Percentiles rank a stretch among this genome's conserved stretches.
phyloP scores from a whole-genome alignment of 371 early-diverging fungal genomes.

The Mucor indicus region DNA sequence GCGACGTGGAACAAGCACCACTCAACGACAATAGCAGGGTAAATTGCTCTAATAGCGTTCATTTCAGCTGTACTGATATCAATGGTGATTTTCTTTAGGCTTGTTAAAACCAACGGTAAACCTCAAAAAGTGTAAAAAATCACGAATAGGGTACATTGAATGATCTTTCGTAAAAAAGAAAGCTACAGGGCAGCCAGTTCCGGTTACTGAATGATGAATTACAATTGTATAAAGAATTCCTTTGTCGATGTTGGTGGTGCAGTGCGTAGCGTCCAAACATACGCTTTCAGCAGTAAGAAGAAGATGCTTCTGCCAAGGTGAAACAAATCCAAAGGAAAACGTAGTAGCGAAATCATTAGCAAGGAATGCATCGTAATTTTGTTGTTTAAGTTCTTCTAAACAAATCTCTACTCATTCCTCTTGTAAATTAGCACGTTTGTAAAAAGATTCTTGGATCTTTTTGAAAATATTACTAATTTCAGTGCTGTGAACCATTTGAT shows the following conservation, averaged over 20 bases:
- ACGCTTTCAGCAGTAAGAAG: neutral
- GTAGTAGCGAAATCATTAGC: neutral
- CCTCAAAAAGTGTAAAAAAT: neutral
- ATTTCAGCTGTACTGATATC: neutral
- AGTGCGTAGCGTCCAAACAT: neutral
- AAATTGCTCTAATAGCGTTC: neutral
- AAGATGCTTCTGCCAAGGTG: neutral
- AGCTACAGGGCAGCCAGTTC: neutral
- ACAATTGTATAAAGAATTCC: neutral
- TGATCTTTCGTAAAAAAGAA: conserved; percentile 1
- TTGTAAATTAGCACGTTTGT: too few species aligned
- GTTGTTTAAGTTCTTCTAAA: neutral
- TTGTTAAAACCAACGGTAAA: neutral
- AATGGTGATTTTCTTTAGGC: neutral
- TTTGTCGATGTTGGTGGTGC: neutral
- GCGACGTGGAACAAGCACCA: neutral
- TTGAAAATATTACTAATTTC: too few species aligned
- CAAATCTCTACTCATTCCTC: too few species aligned
- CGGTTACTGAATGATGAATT: neutral
- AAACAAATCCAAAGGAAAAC: neutral
- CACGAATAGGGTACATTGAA: neutral
- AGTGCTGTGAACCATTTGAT: too few species aligned
- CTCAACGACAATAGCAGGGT: neutral
- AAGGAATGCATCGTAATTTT: neutral
- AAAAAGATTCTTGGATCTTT: too few species aligned